Evolutionary conservation across 1,139 yeast genomes (phyloP), one percentile per base, ranked within the genome.

Genomic region (Blastobotrys capitulatus): DNA sequence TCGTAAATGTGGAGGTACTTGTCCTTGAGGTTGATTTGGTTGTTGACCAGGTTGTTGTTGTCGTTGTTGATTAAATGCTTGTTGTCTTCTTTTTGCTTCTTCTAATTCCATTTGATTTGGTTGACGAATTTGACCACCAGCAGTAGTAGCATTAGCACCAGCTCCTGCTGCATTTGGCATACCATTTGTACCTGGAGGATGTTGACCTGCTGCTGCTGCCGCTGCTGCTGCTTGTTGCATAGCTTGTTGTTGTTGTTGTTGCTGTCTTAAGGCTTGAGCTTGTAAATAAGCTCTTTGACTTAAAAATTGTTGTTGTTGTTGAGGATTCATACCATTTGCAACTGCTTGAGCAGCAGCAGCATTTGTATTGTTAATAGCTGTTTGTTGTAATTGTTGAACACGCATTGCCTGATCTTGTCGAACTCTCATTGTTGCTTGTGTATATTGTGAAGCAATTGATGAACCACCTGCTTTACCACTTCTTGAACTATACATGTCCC

Each of bases 401-500:
- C 59, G 60, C 20, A 57, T 59, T 37, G 63, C 58, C 53, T 66
- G 66, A 49, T 69, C 86, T 82, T 63, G 82, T 63, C 83, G 71
- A 50, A 78, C 62, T 55, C 87, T 84, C 63, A 82, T 53, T 12
- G 58, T 56, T 15, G 63, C 72, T 57, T 84, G 88, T 60, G 80
- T 80, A 66, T 86, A 88, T 60, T 83, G 86, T 48, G 78, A 76
- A 2, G 95, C 92, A 51, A 76, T 69, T 6, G 77, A 75, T 2
- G 83, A 74, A 13, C 83, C 80, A 15, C 66, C 62, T 20, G 79
- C 80, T 52, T 81, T 72, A 53, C 77, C 77, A n/a, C 80, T 82
- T 60, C 86, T 76, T 2, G 95, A 95, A 61, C 85, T 86, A 67
- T 85, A 87, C 42, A 88, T 83, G 65, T 90, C 97, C 96, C 97